phyloP scores from a whole-genome alignment of 768 basidiomycete species.

The Russula abietina region DNA sequence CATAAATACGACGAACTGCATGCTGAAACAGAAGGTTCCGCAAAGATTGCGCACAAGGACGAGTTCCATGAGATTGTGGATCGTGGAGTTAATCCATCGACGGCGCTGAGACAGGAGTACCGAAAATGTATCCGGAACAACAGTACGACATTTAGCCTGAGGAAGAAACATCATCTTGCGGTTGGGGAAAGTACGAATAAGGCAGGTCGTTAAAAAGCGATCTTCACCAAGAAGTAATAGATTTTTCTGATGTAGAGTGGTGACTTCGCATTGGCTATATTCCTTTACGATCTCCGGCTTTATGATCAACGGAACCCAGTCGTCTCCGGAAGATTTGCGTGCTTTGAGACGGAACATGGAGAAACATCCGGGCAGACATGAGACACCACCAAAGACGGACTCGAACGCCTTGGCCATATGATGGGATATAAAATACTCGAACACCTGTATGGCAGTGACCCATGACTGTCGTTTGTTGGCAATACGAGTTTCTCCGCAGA shows the following conservation, averaged over 20 bases:
- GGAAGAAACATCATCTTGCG: conserved; percentile 99
- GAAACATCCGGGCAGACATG: conserved; percentile 98
- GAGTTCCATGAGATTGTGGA: conserved; percentile 99
- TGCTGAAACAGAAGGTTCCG: conserved; percentile 99
- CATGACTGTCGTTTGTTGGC: conserved; percentile 97
- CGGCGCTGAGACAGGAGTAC: conserved; percentile 94
- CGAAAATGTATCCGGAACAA: conserved; percentile 92
- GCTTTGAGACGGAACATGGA: conserved; percentile 99
- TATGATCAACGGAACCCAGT: conserved; percentile 95
- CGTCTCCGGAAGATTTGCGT: conserved; percentile 77
- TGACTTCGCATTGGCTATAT: conserved; percentile 91
- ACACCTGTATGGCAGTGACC: conserved; percentile 98
- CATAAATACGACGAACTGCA: conserved; percentile 99
- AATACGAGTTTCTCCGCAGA: conserved; percentile 97
- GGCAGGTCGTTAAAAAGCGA: conserved; percentile 95
- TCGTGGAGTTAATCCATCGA: conserved; percentile 99
- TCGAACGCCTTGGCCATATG: conserved; percentile 98
- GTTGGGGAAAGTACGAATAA: conserved; percentile 94
- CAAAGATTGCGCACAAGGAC: conserved; percentile 94
- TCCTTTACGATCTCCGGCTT: conserved; percentile 97
- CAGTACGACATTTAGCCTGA: conserved; percentile 89
- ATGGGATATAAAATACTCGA: conserved; percentile 98
- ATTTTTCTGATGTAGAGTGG: conserved; percentile 97
- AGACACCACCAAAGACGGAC: conserved; percentile 98
- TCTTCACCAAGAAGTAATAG: conserved; percentile 94